Evolutionary conservation across 306 rosid genomes (phyloP).

Genomic region (Chamaecrista fasciculata): DNA sequence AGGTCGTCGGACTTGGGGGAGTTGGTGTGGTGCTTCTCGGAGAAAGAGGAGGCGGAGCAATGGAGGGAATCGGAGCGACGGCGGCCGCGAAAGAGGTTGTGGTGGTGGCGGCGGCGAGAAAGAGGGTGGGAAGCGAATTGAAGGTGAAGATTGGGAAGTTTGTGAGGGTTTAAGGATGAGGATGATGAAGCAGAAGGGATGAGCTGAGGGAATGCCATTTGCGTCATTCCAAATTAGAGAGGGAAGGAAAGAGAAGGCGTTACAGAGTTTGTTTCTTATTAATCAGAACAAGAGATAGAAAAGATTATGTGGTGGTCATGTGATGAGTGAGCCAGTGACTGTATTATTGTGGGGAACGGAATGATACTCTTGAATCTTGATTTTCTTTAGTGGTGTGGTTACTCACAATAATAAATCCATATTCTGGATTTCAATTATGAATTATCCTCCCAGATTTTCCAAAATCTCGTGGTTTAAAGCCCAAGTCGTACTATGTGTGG

Average conservation of each 20-base stretch:
- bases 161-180: constrained; percentile 51
- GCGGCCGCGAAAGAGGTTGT: constrained; percentile 38
- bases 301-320: constrained; percentile 22
- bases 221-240: not conserved
- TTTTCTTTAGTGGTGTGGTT: no score
- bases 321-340: no score
- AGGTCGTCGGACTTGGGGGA: constrained; percentile 73
- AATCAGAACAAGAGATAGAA: not conserved
- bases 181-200: constrained; percentile 63
- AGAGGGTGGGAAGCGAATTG: constrained; percentile 33
- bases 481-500: constrained; percentile 46
- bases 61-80: constrained; percentile 39
- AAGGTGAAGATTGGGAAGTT: constrained; percentile 48
- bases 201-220: constrained; percentile 82
- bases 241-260: not conserved
- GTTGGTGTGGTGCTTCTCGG: constrained; percentile 75
- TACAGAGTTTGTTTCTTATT: not conserved
- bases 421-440: not conserved
- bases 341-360: not conserved
- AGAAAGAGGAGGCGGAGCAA: constrained; percentile 83
- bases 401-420: no score
- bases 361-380: no score
- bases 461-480: constrained; percentile 50
- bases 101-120: constrained; percentile 23
- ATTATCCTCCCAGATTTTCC: not conserved